phyloP scores from a whole-genome alignment of 192 early-diverging fungal genomes.

The Glomus cerebriforme region DNA sequence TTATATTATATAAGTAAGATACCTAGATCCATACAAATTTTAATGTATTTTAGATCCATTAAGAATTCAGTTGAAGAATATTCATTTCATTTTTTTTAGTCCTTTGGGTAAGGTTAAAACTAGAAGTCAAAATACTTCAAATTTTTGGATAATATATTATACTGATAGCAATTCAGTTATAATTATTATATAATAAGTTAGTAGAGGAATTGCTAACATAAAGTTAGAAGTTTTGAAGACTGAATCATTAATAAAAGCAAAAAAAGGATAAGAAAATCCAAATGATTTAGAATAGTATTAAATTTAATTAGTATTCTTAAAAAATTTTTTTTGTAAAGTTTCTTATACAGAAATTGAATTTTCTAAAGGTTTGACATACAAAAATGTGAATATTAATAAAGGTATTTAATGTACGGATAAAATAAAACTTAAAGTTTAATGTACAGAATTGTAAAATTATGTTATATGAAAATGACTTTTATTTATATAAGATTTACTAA shows the following conservation, averaged over 20 bases:
- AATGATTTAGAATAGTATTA: neutral
- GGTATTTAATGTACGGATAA: neutral
- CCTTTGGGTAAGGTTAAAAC: neutral
- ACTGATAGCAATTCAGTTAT: neutral
- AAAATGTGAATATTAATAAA: neutral
- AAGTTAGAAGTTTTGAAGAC: neutral
- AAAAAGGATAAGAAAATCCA: too few relatives aligned
- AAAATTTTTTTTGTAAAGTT: neutral
- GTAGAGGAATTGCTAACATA: neutral
- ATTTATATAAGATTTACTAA: neutral
- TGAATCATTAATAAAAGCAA: neutral
- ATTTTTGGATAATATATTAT: neutral
- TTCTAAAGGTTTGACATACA: neutral
- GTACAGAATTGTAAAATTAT: neutral
- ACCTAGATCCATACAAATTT: neutral
- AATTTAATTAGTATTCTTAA: too few relatives aligned
- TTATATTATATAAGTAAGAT: neutral
- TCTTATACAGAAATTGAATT: too few relatives aligned
- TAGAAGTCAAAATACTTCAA: neutral
- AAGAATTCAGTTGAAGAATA: neutral
- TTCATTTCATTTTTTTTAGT: neutral
- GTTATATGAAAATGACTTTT: neutral
- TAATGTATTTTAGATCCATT: neutral
- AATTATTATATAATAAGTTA: neutral
- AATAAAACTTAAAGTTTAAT: neutral